A percentile compares a stretch with the other conserved stretches of the same genome.
phyloP scores from a whole-genome alignment of 805 yeast genomes.

The Hyphopichia homilentoma region DNA sequence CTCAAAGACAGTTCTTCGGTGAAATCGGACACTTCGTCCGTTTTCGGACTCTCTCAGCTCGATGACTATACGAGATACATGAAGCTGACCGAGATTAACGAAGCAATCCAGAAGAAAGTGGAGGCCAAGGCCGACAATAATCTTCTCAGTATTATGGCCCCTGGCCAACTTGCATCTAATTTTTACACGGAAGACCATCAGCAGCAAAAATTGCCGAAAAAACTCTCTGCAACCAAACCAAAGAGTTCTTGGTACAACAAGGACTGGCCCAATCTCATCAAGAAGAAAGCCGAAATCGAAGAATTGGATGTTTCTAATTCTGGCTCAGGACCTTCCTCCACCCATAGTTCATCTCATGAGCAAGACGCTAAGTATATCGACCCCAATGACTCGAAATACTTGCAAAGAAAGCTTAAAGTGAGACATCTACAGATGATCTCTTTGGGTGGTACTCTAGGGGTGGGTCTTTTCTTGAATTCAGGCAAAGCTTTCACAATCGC shows the following conservation, averaged over 20 bases:
- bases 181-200: slow-evolving; percentile 17
- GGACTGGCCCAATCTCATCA: neutral
- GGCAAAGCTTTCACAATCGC: slow-evolving; percentile 72
- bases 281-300: slow-evolving; percentile 1
- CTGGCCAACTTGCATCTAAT: slow-evolving; percentile 22
- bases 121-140: slow-evolving; percentile 12
- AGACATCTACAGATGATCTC: slow-evolving; percentile 77
- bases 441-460: slow-evolving; percentile 76
- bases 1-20: slow-evolving; percentile 3
- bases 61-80: slow-evolving; percentile 34
- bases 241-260: slow-evolving; percentile 3
- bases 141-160: slow-evolving; percentile 20
- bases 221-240: slow-evolving; percentile 1
- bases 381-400: slow-evolving; percentile 9
- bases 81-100: slow-evolving; percentile 31
- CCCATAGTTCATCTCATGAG: slow-evolving; percentile 6
- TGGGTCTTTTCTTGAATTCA: slow-evolving; percentile 64
- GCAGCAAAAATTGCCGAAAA: neutral
- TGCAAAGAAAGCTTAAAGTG: slow-evolving; percentile 58
- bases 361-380: slow-evolving; percentile 1
- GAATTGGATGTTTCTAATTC: slow-evolving; percentile 5
- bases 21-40: slow-evolving; percentile 12
- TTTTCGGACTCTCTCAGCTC: slow-evolving; percentile 26
- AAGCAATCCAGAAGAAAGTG: slow-evolving; percentile 17
- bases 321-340: slow-evolving; percentile 11